Evolutionary conservation across 306 rosid species (phyloP), one percentile per base, ranked within the genome.

Genomic region (Geum urbanum): DNA sequence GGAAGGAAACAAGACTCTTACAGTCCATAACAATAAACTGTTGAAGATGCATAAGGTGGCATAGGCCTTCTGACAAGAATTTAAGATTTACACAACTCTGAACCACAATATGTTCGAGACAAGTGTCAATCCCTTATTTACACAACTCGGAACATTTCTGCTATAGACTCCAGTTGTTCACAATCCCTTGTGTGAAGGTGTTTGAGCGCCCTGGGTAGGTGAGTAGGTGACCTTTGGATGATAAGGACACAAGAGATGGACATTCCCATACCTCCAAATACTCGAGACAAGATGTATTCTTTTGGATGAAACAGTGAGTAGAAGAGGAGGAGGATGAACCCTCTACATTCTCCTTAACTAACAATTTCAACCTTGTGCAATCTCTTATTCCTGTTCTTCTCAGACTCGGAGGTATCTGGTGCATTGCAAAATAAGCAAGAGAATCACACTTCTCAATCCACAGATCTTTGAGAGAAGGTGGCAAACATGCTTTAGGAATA

Each of bases 231-330:
- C 80, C 76, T 57, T 73, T 80, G 6, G 62, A 39, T 2, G 82
- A 74, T 65, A 81, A 81, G 41, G 77, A 72, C 35, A 16, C 32
- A 27, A 84, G 74, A 2, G 64, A 78, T 35, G 76, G 79, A 57
- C 88, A 84, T 8, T 72, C 66, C 19, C 64, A 59, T 41, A 84
- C 67, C 75, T 72, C 43, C 37, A 83, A 13, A 46, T 81, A 74
- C 50, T 67, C n/a, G 64, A 27, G 80, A 71, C 4, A 46, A 8
- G 60, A 37, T 55, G 19, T 11, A 5, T 59, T 45, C 64, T 35
- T 44, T 56, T 22, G 62, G 15, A 5, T 56, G 45, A 59, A 35
- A 59, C 0, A 14, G 3, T 15, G 20, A 1, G 60, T 16, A 41
- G 27, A 41, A 62, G 67, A 14, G 8, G n/a, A 62, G 9, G 63